Base-by-base conservation (phyloP, 1,284 basidiomycete genomes). In the Austroboletus niveus region DNA sequence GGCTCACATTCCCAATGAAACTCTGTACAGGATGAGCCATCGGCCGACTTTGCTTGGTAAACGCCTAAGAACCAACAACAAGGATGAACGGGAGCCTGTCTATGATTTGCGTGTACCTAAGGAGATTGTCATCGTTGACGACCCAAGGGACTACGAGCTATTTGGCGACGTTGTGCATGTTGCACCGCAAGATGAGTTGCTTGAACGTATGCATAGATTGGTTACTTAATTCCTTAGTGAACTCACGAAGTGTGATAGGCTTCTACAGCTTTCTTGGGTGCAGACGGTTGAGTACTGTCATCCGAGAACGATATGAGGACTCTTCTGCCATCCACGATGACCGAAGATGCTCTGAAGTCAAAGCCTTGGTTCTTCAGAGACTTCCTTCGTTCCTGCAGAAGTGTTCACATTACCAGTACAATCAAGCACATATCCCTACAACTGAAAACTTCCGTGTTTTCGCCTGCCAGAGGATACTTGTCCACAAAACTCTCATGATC, bases 121-220 rank as follows among this genome's bases (percentile, higher is more conserved):
- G 44, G 72, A 87, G 61, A 81, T 91, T 14, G 78, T 89, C 22
- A 78, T 93, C 36, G 84, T 84, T 24, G 89, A 94, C 64, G 87
- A 92, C 65, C 82, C 80, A 29, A 85, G 84, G 53, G 74, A 82
- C 11, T 80, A 85, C 60, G 83, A 87, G 52, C 75, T 86, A 32
- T 95, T 95, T 63, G 84, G 85, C 11, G 81, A 84, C 40, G 75
- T 79, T 2, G 69, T 95, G 8, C 92, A 87, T 62, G 81, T 79
- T 1, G 92, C 91, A 3, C 94, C 94, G 0, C 45, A 22, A 14
- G 42, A 44, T 17, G 41, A 42, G 9, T n/a, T 30, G n/a, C 27
- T 42, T 17, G 41, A 42, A 42, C 7, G 41, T 42, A 20, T 5
- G 41, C 15, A n/a, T 17, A 3, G 2, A 20, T 22, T 39, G 11